Evolutionary conservation across 371 early-diverging fungal species (phyloP), one percentile per base, ranked within the genome.

Genomic region (Apophysomyces variabilis): DNA sequence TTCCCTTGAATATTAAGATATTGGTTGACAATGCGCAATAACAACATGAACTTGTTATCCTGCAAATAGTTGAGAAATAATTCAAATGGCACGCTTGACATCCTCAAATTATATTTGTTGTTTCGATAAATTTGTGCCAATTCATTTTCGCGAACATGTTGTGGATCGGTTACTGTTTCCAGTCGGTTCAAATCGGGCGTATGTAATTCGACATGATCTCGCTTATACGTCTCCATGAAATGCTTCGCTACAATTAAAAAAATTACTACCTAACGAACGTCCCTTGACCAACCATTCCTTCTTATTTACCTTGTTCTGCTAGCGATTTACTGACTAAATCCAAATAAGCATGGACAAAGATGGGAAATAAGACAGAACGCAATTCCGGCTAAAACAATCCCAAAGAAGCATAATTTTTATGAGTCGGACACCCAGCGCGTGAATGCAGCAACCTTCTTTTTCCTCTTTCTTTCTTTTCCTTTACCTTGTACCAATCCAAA

Each of bases 11-110:
- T 96, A 67, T 93, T 88, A 41, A 99, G 74, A 70, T 96, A 90
- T 75, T 96, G 95, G 74, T 98, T 99, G 44, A 99, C 89, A n/a
- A 99, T 87, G 64, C 96, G 88, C 68, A 98, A 85, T 63, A 99
- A 75, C 43, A 94, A 85, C 67, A 90, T 88, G 66, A 92, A 89
- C 66, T 92, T 89, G 77, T 95, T 95, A 62, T 96, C 96, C 79
- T 98, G 94, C 62, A 99, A 78, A 77, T 94, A 99, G 54, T 92
- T 85, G 56, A 99, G 77, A 62, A 99, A 87, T 7, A 99, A 87
- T 76, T 96, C 95, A 69, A 94, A 95, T 1, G 98, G 93, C 45
- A 95, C 95, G 35, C 90, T 83, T 41, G 94, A 89, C 93, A 99
- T 92, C 7, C 88, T 83, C 37, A 99, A 67, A 57, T 85, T 84